Evolutionary conservation across 345 rosid genomes (phyloP), one percentile per base, ranked within the genome.

Genomic region (Ceriops decandra): DNA sequence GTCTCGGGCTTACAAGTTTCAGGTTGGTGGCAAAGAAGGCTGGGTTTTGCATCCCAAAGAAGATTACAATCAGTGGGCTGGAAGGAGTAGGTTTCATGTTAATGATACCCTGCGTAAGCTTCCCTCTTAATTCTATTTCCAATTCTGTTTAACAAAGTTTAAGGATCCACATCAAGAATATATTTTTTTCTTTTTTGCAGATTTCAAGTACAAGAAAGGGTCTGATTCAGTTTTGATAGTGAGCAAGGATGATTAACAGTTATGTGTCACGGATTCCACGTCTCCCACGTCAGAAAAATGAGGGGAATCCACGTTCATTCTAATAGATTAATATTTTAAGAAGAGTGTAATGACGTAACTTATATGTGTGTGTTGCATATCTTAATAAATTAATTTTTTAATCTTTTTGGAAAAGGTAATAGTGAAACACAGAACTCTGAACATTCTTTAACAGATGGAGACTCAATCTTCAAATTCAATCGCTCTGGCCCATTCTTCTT

Each of bases 401-500:
- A n/a, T n/a, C n/a, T n/a, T n/a, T n/a, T n/a, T n/a, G n/a, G n/a
- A n/a, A n/a, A n/a, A n/a, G n/a, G n/a, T n/a, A n/a, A n/a, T n/a
- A n/a, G n/a, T n/a, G n/a, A n/a, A 88, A 84, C 69, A 79, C 83
- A 54, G 54, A 84, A 69, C 24, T 91, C 97, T 13, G 53, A 84
- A 11, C 64, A 53, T 66, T 72, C 82, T 21, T 72, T 86, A 4
- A 74, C 86, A 3, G 92, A 86, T 5, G 97, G 96, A 1, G 71
- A 78, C 31, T 87, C 98, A 5, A 53, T 59, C 64, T 82, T 89
- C 81, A 74, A 53, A 7, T 76, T 93, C 57, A 83, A 86, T 68
- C 90, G 77, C 2, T 85, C 89, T 17, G 98, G 98, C 51, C 92
- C 96, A 9, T 89, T 87, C 76, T 93, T 82, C 80, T 93, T 93